Conservation (phyloP, 2,329 filamentous ascomycete genomes). For the Ophiostoma ulmi region DNA sequence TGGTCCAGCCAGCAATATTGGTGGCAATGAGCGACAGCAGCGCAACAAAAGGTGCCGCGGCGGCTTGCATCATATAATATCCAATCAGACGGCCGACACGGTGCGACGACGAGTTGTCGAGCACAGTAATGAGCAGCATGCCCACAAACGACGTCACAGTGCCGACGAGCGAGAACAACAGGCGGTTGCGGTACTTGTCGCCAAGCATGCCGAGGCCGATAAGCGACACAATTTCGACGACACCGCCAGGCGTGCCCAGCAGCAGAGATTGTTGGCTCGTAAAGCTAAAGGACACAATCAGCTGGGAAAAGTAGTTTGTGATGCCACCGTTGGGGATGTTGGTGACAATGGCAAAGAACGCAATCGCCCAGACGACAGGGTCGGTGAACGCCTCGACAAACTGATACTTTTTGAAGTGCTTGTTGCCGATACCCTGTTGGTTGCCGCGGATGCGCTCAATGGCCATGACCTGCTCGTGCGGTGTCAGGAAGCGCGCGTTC, state of each 20-base stretch:
- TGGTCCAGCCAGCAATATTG: constrained; percentile 55
- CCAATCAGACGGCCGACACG: constrained; percentile 56
- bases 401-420: constrained; percentile 62
- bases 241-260: constrained; percentile 61
- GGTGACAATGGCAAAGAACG: constrained; percentile 34
- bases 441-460: constrained; percentile 55
- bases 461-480: constrained; percentile 53
- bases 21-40: constrained; percentile 58
- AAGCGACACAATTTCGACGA: constrained; percentile 47
- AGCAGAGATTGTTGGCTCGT: constrained; percentile 57
- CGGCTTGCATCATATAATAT: constrained; percentile 61
- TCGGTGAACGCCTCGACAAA: constrained; percentile 40
- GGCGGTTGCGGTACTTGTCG: constrained; percentile 51
- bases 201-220: constrained; percentile 43
- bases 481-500: constrained; percentile 46
- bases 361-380: constrained; percentile 38
- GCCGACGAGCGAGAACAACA: constrained; percentile 34
- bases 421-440: constrained; percentile 62
- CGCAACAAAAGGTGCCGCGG: constrained; percentile 58
- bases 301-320: constrained; percentile 40
- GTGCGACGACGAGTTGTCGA: constrained; percentile 45
- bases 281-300: constrained; percentile 56
- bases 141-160: constrained; percentile 49
- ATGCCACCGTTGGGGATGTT: constrained; percentile 38
- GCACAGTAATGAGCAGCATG: constrained; percentile 59